Percentiles rank a stretch among this genome's conserved stretches.
Evolutionary conservation across 306 rosid genomes (phyloP).

Genomic region (Vachellia collinsii): DNA sequence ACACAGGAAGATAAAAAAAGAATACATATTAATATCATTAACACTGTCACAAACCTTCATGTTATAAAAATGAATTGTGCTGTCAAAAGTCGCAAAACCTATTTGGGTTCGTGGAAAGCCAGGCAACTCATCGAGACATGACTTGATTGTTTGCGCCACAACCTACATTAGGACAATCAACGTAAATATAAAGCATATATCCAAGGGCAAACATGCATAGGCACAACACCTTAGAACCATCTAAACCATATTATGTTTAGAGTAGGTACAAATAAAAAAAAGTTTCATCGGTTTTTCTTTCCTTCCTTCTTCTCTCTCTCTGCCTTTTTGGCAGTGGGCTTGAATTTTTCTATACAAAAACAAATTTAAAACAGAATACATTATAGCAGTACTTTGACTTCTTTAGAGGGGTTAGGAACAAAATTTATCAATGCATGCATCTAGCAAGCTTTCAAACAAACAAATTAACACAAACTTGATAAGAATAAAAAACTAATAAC

Average conservation of each 20-base stretch:
- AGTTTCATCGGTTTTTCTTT: conserved; percentile 10
- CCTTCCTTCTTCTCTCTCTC: background rate
- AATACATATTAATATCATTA: conserved; percentile 17
- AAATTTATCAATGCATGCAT: conserved; percentile 32
- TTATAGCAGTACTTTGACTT: conserved; percentile 29
- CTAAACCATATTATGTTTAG: conserved; percentile 21
- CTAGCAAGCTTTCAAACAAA: conserved; percentile 9
- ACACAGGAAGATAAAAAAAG: conserved; percentile 8
- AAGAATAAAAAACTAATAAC: background rate
- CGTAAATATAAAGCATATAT: conserved; percentile 15
- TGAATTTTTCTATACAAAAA: conserved; percentile 17
- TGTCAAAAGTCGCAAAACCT: conserved; percentile 98
- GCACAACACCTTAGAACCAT: conserved; percentile 19
- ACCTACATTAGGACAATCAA: conserved; percentile 56
- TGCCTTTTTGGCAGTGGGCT: background rate
- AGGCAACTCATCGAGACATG: conserved; percentile 93
- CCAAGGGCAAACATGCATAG: conserved; percentile 17
- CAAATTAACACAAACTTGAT: conserved; percentile 12
- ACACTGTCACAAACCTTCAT: conserved; percentile 72
- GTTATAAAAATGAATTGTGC: conserved; percentile 94
- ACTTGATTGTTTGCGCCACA: conserved; percentile 87
- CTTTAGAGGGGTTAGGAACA: conserved; percentile 1
- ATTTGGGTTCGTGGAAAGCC: conserved; percentile 98
- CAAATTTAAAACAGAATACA: conserved; percentile 24
- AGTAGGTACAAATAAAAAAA: conserved; percentile 23